A percentile compares a stretch with the other conserved stretches of the same genome.
These are phyloP conservation scores for Vitis hybrid DNA, from an alignment of 177 flowering plant genomes.

Conservation along the genomic window DNA sequence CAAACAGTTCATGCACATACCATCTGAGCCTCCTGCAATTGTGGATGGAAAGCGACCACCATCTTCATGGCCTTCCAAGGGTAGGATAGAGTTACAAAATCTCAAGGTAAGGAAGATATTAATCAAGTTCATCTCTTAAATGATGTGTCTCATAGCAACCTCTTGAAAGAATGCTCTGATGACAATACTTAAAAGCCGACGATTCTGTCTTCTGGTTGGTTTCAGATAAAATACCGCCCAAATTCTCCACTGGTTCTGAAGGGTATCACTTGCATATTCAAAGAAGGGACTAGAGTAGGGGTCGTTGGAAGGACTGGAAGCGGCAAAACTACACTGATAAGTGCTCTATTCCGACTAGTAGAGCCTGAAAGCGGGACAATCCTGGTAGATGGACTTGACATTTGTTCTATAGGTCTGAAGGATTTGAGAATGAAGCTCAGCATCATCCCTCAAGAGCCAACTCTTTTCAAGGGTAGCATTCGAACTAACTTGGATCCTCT, in stretches of 20 bases:
- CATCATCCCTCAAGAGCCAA: conserved; percentile 30
- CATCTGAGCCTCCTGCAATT: conserved; percentile 71
- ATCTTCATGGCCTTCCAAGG: conserved; percentile 74
- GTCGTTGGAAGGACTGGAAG: conserved; percentile 54
- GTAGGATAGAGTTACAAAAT: conserved; percentile 64
- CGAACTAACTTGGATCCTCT: conserved; percentile 16
- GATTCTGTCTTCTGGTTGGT: not conserved
- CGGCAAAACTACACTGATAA: conserved; percentile 40
- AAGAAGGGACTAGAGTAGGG: conserved; percentile 37
- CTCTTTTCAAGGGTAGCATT: conserved; percentile 1
- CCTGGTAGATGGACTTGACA: conserved; percentile 36
- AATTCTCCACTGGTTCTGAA: conserved; percentile 37
- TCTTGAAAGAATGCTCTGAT: not conserved
- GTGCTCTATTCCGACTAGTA: conserved; percentile 40
- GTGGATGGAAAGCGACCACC: conserved; percentile 68
- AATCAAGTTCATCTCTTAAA: not conserved
- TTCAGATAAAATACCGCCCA: conserved; percentile 64
- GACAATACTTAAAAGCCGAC: too few relatives aligned
- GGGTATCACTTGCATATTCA: conserved; percentile 40
- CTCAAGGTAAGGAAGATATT: conserved; percentile 44
- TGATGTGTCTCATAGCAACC: not conserved
- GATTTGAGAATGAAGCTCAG: conserved; percentile 30
- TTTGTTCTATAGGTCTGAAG: conserved; percentile 36
- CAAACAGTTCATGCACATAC: conserved; percentile 75
- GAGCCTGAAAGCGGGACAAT: conserved; percentile 38